Evolutionary conservation across 225 moss, liverwort and hornwort species (phyloP).

Genomic region (Marchantia paleacea): DNA sequence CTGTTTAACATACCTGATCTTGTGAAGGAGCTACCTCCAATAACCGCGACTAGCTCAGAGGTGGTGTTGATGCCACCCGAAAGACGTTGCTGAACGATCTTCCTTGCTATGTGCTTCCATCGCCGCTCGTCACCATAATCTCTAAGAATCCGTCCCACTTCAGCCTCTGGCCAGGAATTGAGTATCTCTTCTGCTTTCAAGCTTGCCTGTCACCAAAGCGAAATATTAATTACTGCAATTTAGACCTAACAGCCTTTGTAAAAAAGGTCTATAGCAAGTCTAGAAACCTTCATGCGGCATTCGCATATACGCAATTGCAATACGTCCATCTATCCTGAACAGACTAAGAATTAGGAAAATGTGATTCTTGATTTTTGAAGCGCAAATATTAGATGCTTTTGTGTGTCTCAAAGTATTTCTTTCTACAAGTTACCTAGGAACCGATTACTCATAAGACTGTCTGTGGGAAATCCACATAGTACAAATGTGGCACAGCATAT

Average conservation of each 20-base stretch:
- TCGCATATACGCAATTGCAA: not conserved
- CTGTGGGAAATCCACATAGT: too few relatives aligned
- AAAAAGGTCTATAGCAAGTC: not conserved
- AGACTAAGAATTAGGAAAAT: too few relatives aligned
- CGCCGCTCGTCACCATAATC: conserved; percentile 94
- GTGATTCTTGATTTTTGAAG: too few relatives aligned
- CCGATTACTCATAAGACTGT: too few relatives aligned
- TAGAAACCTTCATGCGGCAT: not conserved
- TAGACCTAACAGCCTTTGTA: too few relatives aligned
- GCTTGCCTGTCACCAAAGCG: conserved; percentile 52
- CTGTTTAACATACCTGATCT: conserved; percentile 27
- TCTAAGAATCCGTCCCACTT: conserved; percentile 79
- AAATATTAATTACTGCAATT: too few relatives aligned
- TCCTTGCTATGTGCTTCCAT: conserved; percentile 86
- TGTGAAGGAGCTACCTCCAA: conserved; percentile 68
- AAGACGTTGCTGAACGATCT: conserved; percentile 71
- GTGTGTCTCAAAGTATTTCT: too few relatives aligned
- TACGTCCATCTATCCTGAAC: not conserved
- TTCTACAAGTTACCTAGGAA: too few relatives aligned
- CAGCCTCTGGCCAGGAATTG: conserved; percentile 89
- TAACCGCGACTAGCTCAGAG: conserved; percentile 69
- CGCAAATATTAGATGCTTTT: too few relatives aligned
- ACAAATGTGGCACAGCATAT: too few relatives aligned
- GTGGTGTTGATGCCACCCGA: conserved; percentile 83
- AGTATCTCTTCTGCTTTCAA: conserved; percentile 83